phyloP scores from a whole-genome alignment of 169 alveolate genomes.

The Blepharisma undulans region DNA sequence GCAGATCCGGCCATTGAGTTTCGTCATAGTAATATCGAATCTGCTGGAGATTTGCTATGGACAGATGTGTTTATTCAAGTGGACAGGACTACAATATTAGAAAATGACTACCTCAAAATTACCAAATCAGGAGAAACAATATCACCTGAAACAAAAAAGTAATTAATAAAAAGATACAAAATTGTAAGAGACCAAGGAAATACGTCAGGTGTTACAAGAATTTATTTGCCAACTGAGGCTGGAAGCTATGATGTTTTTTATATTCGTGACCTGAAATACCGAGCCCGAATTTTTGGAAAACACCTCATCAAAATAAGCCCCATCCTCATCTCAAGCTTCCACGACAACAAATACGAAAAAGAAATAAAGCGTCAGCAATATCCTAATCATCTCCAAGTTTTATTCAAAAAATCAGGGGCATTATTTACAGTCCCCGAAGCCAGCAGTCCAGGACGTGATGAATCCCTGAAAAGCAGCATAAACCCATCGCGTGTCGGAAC shows the following conservation, averaged over 20 bases:
- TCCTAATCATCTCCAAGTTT: background rate
- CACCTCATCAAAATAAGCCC: background rate
- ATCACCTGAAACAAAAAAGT: background rate
- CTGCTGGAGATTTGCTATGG: background rate
- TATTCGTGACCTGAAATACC: background rate
- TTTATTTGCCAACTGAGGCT: background rate
- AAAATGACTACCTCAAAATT: background rate
- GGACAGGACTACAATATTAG: background rate
- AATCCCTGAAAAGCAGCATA: background rate
- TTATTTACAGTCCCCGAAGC: background rate
- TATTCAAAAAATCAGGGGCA: background rate
- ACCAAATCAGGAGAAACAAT: background rate
- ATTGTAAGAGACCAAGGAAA: slow-evolving; percentile 1
- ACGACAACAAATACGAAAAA: background rate
- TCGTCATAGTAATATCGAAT: background rate
- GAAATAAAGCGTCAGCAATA: background rate
- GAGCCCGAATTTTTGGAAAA: background rate
- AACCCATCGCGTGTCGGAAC: background rate
- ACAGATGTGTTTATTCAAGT: slow-evolving; percentile 16
- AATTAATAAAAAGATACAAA: background rate
- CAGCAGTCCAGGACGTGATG: background rate
- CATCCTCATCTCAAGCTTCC: background rate
- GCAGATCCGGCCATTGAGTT: background rate
- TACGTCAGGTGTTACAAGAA: slow-evolving; percentile 11
- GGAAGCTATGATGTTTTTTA: background rate